These are phyloP conservation scores for Cladosporium sp. DNA, from an alignment of 2,329 filamentous ascomycete species.

Conservation along the genomic window DNA sequence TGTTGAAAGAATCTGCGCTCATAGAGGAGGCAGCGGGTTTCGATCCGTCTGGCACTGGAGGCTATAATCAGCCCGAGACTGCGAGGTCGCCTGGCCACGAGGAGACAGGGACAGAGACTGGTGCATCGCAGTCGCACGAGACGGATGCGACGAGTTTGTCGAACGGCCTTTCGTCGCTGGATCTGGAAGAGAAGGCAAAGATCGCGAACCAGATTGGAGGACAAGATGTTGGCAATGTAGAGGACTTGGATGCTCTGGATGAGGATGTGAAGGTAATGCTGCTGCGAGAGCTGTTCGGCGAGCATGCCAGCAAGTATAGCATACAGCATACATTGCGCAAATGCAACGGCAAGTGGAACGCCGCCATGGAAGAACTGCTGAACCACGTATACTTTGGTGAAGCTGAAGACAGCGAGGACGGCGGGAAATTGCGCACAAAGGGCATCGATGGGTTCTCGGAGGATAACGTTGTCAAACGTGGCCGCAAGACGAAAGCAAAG, in stretches of 20 bases:
- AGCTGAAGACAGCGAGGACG: conserved; percentile 52
- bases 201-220: not conserved
- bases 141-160: conserved; percentile 53
- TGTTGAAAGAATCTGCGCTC: conserved; percentile 63
- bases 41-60: conserved; percentile 71
- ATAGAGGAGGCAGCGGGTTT: conserved; percentile 73
- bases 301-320: conserved; percentile 61
- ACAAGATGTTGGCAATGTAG: conserved; percentile 21
- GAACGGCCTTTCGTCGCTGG: conserved; percentile 45
- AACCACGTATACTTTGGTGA: conserved; percentile 77
- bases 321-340: conserved; percentile 68
- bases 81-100: conserved; percentile 14
- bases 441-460: conserved; percentile 81
- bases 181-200: conserved; percentile 21
- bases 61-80: conserved; percentile 33
- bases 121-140: conserved; percentile 44
- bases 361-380: conserved; percentile 76
- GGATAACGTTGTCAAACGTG: conserved; percentile 49
- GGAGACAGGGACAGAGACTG: conserved; percentile 40
- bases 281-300: conserved; percentile 71
- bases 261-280: conserved; percentile 62
- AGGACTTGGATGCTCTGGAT: conserved; percentile 47
- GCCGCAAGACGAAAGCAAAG: conserved; percentile 49
- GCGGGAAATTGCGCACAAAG: conserved; percentile 54
- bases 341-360: conserved; percentile 64